Evolutionary conservation across 345 rosid genomes (phyloP).

Genomic region (Citrus mangshanensis): DNA sequence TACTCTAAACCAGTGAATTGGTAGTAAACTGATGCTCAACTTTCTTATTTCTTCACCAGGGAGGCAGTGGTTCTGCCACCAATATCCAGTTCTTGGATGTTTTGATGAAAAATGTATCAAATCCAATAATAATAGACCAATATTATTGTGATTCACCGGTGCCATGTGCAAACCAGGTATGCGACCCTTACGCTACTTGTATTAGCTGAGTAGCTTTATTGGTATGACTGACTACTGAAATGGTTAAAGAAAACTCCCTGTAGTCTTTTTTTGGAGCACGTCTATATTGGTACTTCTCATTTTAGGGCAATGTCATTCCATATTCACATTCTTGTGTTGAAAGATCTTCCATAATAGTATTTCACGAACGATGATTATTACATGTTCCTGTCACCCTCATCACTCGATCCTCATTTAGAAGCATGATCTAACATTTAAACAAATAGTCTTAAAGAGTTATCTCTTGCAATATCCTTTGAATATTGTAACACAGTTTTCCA

Average conservation of each 20-base stretch:
- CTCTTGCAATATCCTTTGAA: not conserved
- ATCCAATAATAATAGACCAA: constrained; percentile 84
- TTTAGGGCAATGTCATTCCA: not conserved
- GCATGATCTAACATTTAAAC: not conserved
- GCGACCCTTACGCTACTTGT: not conserved
- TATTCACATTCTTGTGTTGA: not conserved
- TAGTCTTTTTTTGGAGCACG: not conserved
- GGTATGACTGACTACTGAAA: not conserved
- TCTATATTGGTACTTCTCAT: not conserved
- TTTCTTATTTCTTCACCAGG: constrained; percentile 39
- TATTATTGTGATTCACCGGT: constrained; percentile 71
- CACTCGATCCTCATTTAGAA: not conserved
- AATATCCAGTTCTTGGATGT: constrained; percentile 56
- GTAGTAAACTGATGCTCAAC: constrained; percentile 7
- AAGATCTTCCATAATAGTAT: not conserved
- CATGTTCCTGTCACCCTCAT: not conserved
- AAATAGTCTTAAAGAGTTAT: not conserved
- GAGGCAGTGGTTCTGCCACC: constrained; percentile 72
- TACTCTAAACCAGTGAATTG: not conserved
- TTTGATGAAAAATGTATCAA: constrained; percentile 71
- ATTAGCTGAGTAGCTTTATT: not conserved
- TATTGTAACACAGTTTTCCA: not conserved
- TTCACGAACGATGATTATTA: not conserved
- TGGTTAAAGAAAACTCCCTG: not conserved
- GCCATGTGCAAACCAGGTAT: constrained; percentile 88